These are phyloP conservation scores for Podaxis carcinomalis DNA, from an alignment of 768 basidiomycete species.

Conservation along the genomic window DNA sequence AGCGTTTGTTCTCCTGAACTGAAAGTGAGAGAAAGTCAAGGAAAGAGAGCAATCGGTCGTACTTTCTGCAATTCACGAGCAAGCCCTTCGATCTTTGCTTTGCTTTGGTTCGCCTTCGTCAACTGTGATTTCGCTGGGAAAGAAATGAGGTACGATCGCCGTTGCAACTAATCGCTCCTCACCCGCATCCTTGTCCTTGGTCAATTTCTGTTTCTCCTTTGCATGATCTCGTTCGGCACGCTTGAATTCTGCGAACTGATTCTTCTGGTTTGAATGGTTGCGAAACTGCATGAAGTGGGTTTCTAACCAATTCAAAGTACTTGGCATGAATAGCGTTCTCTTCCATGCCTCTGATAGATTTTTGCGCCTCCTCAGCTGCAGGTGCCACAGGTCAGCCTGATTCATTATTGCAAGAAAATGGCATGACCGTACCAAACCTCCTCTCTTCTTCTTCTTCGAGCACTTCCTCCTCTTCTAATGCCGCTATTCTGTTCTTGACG, in stretches of 20 bases:
- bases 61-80: conserved; percentile 90
- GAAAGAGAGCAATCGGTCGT: conserved; percentile 17
- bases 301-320: conserved; percentile 81
- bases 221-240: conserved; percentile 84
- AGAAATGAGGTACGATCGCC: background rate
- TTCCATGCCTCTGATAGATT: conserved; percentile 76
- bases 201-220: conserved; percentile 87
- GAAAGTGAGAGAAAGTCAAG: conserved; percentile 8
- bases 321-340: conserved; percentile 82
- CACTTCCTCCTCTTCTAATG: conserved; percentile 83
- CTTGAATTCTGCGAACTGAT: conserved; percentile 84
- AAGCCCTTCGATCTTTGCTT: conserved; percentile 86
- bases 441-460: conserved; percentile 85
- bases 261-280: conserved; percentile 15
- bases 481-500: conserved; percentile 84
- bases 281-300: conserved; percentile 12
- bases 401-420: conserved; percentile 10
- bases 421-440: conserved; percentile 54
- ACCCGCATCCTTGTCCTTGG: conserved; percentile 91
- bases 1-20: conserved; percentile 79
- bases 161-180: conserved; percentile 14
- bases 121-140: conserved; percentile 72
- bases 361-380: conserved; percentile 84
- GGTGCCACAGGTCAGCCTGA: conserved; percentile 17
- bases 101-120: conserved; percentile 85